phyloP scores from a whole-genome alignment of 2,329 filamentous ascomycete species.

The Calonectria pseudoreteaudii region DNA sequence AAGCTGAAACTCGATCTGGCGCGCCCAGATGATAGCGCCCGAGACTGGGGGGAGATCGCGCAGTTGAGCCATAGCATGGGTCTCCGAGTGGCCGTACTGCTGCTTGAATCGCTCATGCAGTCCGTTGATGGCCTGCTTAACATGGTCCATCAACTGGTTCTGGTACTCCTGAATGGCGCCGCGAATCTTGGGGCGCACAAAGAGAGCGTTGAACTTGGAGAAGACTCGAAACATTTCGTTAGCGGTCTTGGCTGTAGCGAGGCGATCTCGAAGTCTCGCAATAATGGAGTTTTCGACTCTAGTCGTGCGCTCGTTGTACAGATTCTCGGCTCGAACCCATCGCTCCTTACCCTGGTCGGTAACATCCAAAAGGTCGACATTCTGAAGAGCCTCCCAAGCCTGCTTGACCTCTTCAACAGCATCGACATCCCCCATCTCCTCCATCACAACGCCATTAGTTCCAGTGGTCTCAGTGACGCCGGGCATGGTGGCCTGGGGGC shows the following conservation, averaged over 20 bases:
- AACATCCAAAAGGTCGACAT: conserved; percentile 95
- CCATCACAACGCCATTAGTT: conserved; percentile 77
- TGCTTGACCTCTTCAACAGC: conserved; percentile 96
- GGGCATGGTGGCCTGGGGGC: conserved; percentile 73
- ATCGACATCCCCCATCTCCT: conserved; percentile 97
- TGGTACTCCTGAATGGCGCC: conserved; percentile 98
- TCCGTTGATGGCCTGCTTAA: conserved; percentile 93
- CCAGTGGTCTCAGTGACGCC: conserved; percentile 62
- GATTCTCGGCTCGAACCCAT: conserved; percentile 94
- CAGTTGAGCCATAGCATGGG: conserved; percentile 97
- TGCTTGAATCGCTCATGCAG: conserved; percentile 98
- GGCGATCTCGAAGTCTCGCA: conserved; percentile 87
- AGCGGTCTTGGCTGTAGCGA: conserved; percentile 95
- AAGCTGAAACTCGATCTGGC: conserved; percentile 95
- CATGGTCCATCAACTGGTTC: conserved; percentile 96
- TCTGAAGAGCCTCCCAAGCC: conserved; percentile 92
- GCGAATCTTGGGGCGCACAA: conserved; percentile 98
- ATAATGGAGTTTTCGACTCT: conserved; percentile 99
- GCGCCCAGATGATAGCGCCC: conserved; percentile 96
- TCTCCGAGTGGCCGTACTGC: conserved; percentile 97
- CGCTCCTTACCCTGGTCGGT: conserved; percentile 88
- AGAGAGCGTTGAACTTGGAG: conserved; percentile 98
- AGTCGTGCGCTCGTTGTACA: conserved; percentile 97
- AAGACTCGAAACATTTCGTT: conserved; percentile 99
- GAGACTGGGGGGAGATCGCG: conserved; percentile 96